phyloP scores from a whole-genome alignment of 805 yeast species.

The Ogataea allantospora region DNA sequence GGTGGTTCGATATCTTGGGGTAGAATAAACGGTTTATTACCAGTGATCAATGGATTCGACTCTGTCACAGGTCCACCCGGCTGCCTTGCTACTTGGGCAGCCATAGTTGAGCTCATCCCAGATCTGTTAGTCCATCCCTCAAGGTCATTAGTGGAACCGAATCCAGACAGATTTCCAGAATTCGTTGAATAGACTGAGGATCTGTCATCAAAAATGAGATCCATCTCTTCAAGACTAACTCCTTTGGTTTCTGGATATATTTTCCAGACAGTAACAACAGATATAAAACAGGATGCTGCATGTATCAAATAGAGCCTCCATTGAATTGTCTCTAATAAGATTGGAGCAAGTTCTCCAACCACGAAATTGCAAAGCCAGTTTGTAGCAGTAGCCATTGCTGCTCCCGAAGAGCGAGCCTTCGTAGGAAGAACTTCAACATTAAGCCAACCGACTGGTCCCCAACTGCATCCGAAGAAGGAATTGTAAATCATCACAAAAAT shows the following conservation, averaged over 20 bases:
- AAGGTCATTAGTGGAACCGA: constrained; percentile 19
- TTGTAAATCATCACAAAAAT: constrained; percentile 74
- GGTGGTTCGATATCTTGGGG: constrained; percentile 37
- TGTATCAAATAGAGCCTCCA: constrained; percentile 86
- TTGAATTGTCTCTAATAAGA: constrained; percentile 67
- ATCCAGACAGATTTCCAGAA: constrained; percentile 16
- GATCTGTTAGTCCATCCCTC: constrained; percentile 21
- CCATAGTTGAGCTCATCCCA: constrained; percentile 7
- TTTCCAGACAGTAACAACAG: constrained; percentile 68
- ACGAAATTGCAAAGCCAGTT: constrained; percentile 92
- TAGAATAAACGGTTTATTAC: constrained; percentile 22
- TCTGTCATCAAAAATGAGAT: constrained; percentile 76
- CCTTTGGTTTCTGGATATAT: constrained; percentile 92
- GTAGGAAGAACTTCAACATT: constrained; percentile 83
- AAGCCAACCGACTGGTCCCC: constrained; percentile 96
- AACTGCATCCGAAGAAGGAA: constrained; percentile 82
- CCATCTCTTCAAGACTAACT: constrained; percentile 87
- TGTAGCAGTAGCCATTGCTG: constrained; percentile 85
- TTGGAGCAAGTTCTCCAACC: constrained; percentile 90
- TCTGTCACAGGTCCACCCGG: constrained; percentile 18
- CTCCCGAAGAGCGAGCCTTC: constrained; percentile 83
- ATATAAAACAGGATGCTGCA: constrained; percentile 70
- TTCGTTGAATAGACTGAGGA: constrained; percentile 28
- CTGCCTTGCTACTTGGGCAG: constrained; percentile 28
- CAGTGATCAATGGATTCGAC: constrained; percentile 12